phyloP scores from a whole-genome alignment of 352 stramenopile species.

The Phytophthora crassamura region DNA sequence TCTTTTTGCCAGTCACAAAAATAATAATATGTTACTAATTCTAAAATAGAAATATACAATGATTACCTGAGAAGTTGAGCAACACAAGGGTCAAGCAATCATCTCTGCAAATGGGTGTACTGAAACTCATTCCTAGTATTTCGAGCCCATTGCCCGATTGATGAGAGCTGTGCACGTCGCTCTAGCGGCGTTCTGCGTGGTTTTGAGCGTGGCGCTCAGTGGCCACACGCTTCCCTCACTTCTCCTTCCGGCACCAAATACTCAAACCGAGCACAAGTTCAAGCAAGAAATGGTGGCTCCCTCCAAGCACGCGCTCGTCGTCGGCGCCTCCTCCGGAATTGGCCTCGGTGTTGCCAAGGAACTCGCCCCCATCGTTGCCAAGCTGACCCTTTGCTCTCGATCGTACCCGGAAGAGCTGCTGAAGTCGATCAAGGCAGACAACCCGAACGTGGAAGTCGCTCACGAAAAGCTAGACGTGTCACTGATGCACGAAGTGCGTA shows the following conservation, averaged over 20 bases:
- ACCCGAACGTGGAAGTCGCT: slow-evolving; percentile 22
- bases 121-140: too few species aligned
- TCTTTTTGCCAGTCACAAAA: too few species aligned
- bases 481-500: slow-evolving; percentile 21
- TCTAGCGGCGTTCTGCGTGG: slow-evolving; percentile 6
- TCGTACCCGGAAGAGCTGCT: slow-evolving; percentile 18
- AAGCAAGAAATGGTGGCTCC: slow-evolving; percentile 13
- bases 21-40: too few species aligned
- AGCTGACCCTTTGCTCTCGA: slow-evolving; percentile 21
- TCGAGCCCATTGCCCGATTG: too few species aligned
- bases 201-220: slow-evolving; percentile 10
- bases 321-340: slow-evolving; percentile 17
- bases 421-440: slow-evolving; percentile 19
- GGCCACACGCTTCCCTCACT: slow-evolving; percentile 1
- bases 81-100: background rate
- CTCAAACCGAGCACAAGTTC: slow-evolving; percentile 10
- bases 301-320: slow-evolving; percentile 20
- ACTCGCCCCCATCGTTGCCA: slow-evolving; percentile 13
- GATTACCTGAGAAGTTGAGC: too few species aligned
- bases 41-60: too few species aligned
- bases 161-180: slow-evolving; percentile 11
- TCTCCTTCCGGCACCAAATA: background rate
- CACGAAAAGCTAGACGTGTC: slow-evolving; percentile 27
- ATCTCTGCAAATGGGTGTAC: too few species aligned
- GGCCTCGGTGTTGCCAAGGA: slow-evolving; percentile 13